Conservation (phyloP, 768 basidiomycete genomes). For the Leucocoprinus leucothites region DNA sequence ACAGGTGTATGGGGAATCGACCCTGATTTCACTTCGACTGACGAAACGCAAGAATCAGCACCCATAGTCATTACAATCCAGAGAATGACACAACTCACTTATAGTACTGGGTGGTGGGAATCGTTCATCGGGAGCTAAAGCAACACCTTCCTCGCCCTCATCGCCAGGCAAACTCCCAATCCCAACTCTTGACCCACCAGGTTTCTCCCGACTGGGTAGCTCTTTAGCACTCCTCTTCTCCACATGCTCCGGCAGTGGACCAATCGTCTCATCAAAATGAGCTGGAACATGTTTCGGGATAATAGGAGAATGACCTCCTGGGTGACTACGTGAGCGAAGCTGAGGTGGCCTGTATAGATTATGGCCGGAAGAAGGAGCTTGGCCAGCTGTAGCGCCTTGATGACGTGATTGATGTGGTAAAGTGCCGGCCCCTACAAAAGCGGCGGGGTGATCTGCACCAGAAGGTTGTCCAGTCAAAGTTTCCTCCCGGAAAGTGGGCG, state of each 20-base stretch:
- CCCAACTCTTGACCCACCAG: conserved; percentile 2
- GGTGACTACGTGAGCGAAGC: not conserved
- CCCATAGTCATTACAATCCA: too few relatives aligned
- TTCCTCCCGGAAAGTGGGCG: too few relatives aligned
- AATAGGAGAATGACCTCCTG: not conserved
- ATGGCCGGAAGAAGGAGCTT: too few relatives aligned
- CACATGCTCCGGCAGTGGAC: not conserved
- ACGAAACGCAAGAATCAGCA: not conserved
- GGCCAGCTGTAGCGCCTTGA: not conserved
- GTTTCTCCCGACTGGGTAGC: conserved; percentile 12
- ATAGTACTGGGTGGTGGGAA: not conserved
- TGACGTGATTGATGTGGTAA: not conserved
- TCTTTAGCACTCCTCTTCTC: conserved; percentile 7
- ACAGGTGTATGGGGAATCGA: not conserved
- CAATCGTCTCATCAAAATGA: conserved; percentile 2
- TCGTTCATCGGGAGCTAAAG: conserved; percentile 8
- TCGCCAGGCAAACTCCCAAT: conserved; percentile 11
- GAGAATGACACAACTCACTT: not conserved
- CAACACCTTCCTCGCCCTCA: conserved; percentile 8
- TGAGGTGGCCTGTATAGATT: not conserved
- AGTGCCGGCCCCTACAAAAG: not conserved
- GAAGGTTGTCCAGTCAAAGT: not conserved
- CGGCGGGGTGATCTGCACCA: not conserved
- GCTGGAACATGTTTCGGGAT: conserved; percentile 2
- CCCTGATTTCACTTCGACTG: not conserved